Conservation (phyloP, 2,329 filamentous ascomycete species). For the Ophiocordyceps polyrhachis-furcata region DNA sequence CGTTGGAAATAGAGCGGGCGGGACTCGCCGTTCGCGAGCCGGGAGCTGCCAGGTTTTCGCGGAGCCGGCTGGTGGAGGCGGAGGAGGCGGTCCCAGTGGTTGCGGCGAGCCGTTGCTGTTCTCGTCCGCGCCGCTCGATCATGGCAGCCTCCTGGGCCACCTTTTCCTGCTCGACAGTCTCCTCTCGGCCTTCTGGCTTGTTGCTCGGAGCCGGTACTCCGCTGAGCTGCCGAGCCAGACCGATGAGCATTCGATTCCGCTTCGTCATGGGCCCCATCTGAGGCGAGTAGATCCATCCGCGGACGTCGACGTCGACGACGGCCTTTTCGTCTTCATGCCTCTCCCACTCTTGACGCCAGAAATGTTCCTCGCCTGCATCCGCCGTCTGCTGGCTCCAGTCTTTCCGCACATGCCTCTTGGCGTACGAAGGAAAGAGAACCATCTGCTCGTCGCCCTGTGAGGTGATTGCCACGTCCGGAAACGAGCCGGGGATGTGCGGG, state of each 20-base stretch:
- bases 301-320: constrained; percentile 81
- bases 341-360: constrained; percentile 65
- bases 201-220: constrained; percentile 54
- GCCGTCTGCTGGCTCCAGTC: constrained; percentile 15
- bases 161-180: constrained; percentile 37
- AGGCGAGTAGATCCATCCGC: constrained; percentile 87
- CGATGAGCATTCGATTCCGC: constrained; percentile 72
- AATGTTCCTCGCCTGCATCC: constrained; percentile 43
- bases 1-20: constrained; percentile 19
- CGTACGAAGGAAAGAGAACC: constrained; percentile 89
- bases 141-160: constrained; percentile 59
- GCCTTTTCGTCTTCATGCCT: constrained; percentile 65
- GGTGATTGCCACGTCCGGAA: constrained; percentile 69
- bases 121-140: constrained; percentile 53
- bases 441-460: constrained; percentile 74
- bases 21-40: constrained; percentile 24
- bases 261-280: constrained; percentile 69
- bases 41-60: constrained; percentile 16
- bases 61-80: constrained; percentile 1
- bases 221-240: constrained; percentile 70
- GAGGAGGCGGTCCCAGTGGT: constrained; percentile 21
- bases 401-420: constrained; percentile 46
- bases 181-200: constrained; percentile 20
- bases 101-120: constrained; percentile 51
- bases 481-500: constrained; percentile 48